phyloP scores from a whole-genome alignment of 345 rosid species.

The Syzygium oleosum region DNA sequence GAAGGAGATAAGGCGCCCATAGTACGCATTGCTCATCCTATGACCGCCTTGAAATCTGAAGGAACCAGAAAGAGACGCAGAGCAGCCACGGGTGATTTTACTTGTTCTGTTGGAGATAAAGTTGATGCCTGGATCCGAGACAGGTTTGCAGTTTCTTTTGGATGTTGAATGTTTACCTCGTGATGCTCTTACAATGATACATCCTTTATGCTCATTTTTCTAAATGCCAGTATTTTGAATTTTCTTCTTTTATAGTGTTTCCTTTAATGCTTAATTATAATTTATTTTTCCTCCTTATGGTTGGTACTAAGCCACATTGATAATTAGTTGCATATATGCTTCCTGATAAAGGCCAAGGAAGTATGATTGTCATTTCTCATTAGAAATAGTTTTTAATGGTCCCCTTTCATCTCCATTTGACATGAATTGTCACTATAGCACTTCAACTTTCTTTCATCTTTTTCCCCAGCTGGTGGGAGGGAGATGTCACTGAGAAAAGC shows the following conservation, averaged over 20 bases:
- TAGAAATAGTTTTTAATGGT: neutral
- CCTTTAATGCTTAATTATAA: neutral
- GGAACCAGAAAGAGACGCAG: constrained; percentile 96
- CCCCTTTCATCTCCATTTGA: neutral
- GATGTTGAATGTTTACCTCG: neutral
- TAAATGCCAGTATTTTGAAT: neutral
- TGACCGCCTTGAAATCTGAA: constrained; percentile 61
- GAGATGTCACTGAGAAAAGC: constrained; percentile 72
- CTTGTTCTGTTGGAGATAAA: constrained; percentile 87
- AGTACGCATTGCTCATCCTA: constrained; percentile 66
- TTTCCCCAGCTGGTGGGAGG: constrained; percentile 88
- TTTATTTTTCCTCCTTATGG: neutral
- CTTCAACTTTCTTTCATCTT: neutral
- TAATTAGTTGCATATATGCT: neutral
- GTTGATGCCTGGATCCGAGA: constrained; percentile 84
- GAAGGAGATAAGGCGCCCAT: constrained; percentile 58
- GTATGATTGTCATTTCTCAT: neutral
- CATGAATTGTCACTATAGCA: neutral
- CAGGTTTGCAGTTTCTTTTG: constrained; percentile 38
- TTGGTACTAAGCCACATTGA: neutral
- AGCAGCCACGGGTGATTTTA: constrained; percentile 59
- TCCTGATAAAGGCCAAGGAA: neutral
- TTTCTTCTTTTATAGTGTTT: neutral
- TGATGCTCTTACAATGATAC: neutral
- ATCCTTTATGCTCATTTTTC: neutral